Evolutionary conservation across 2,329 filamentous ascomycete species (phyloP), one percentile per base, ranked within the genome.

Genomic region (Xylaria arbuscula): DNA sequence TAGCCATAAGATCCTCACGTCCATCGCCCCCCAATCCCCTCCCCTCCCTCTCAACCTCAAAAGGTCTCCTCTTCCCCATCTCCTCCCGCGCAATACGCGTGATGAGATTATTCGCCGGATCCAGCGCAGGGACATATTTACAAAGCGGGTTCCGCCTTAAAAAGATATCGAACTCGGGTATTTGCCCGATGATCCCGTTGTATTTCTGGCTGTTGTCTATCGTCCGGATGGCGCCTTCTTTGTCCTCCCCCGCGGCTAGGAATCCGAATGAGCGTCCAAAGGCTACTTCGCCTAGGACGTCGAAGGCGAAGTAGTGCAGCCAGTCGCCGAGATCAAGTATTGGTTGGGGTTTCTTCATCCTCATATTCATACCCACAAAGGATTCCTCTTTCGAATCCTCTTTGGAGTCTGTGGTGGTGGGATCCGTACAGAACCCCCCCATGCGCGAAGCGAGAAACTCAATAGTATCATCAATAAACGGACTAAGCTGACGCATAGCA

Each of bases 201-300:
- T 87, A 87, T 73, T 81, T 82, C 76, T 86, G 84, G 71, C 81
- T 83, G 54, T 83, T 78, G 73, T 87, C 84, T 66, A 87, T 87
- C 1, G 83, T 84, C 74, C 80, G 81, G 73, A 88, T 88, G 1
- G 84, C 83, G 40, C 78, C 75, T 68, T 86, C 85, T 47, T 86
- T 81, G 69, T 88, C 86, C 45, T 78, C 72, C 0, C 85, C 85
- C 45, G 84, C 80, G 5, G 80, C 81, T 10, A 87, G 73, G 74
- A 87, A 87, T 0, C 85, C 85, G 68, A 86, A 86, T n/a, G 81
- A 83, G 32, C 83, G 80, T 69, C 77, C 84, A 72, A 86, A 87
- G 3, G 82, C 81, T 8, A 87, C 83, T 75, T 87, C 84, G 22
- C 84, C 85, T 1, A 87, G 79, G 64, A 87, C 83, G 70, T 85